Base-by-base conservation (phyloP, 805 yeast genomes). In the Tetrapisispora taiwanensis region DNA sequence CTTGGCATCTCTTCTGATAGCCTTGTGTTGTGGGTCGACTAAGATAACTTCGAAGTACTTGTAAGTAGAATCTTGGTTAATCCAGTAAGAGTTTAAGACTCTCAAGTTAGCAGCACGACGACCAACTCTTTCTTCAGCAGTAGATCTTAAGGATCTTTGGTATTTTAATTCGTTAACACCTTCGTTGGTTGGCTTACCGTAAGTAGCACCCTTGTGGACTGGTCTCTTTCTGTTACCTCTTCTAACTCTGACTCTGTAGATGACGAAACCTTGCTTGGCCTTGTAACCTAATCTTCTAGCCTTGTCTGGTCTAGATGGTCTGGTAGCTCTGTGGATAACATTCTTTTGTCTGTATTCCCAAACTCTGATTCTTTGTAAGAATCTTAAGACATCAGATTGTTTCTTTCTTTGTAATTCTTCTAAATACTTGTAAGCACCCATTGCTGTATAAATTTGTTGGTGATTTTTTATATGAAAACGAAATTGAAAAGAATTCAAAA, bases 111-210 rank as follows among this genome's bases (percentile, higher is more conserved):
- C 81, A 73, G 95, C 95, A 72, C 92, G 87, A 72, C 96, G 88
- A 69, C 96, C 98, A 66, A 90, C 95, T 79, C 97, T 86, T 81
- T 92, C 98, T 79, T 92, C 98, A 67, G 98, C 98, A 66, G 96
- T 89, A 64, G 95, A 79, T 76, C 95, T 87, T 74, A 87, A 78
- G 55, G 96, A 83, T 76, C 90, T 87, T 80, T 92, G 98, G 95
- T 88, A 89, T 79, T 92, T 92, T 78, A 92, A 85, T 75, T 92
- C 97, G 80, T 80, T 81, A 62, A 92, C 92, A 86, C 98, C 98
- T 79, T 87, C 95, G 95, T 92, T 92, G 79, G 98, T 92, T 83
- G 98, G 98, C 85, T 92, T 92, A 86, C 98, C 98, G 83, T 92
- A 90, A 72, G 97, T 92, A 69, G 97, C 97, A 86, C 98, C 98